Evolutionary conservation across 1,284 basidiomycete species (phyloP), one percentile per base, ranked within the genome.

Genomic region (Sparassis latifolia): DNA sequence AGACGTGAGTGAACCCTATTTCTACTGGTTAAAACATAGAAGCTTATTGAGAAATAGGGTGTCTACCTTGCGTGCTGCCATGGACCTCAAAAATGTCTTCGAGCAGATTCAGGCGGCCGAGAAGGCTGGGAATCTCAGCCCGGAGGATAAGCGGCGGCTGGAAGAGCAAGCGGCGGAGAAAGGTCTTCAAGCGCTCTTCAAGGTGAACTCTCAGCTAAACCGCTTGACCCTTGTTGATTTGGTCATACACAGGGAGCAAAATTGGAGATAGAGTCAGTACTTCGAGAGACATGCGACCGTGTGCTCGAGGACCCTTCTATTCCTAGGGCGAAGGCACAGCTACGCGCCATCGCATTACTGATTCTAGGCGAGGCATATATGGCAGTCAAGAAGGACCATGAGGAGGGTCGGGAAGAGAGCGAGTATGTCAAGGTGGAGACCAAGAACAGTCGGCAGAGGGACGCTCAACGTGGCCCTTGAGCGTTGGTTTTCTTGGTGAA

Each of bases 131-230:
- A 87, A 80, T 55, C 75, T 97, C 48, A 78, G 78, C 3, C 83
- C 90, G 0, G 96, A 97, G 53, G 89, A 95, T 65, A 88, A 89
- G 71, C 82, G 83, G 62, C 85, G 90, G 58, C 74, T 99, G 2
- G 97, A 99, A 65, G 96, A 99, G 62, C 89, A 93, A 63, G 96
- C 96, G 1, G 94, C 97, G 0, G 92, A 97, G 72, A 98, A 98
- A 69, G 92, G 89, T n/a, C 66, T 96, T 5, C 86, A 93, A 58
- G 92, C 92, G 0, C 71, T 96, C 30, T 96, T 95, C 82, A 96
- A 96, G 77, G 89, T 86, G 45, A 33, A 67, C 32, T 37, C 35
- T 12, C 12, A 37, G 35, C 6, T 37, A 37, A 1, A 37, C 12
- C 35, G 7, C 7, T 37, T 37, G 7, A 37, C 12, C 1, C 35